Percentiles rank a stretch among this genome's conserved stretches.
Evolutionary conservation across 208 protist species (phyloP).

Genomic region (Trypanosoma avium): DNA sequence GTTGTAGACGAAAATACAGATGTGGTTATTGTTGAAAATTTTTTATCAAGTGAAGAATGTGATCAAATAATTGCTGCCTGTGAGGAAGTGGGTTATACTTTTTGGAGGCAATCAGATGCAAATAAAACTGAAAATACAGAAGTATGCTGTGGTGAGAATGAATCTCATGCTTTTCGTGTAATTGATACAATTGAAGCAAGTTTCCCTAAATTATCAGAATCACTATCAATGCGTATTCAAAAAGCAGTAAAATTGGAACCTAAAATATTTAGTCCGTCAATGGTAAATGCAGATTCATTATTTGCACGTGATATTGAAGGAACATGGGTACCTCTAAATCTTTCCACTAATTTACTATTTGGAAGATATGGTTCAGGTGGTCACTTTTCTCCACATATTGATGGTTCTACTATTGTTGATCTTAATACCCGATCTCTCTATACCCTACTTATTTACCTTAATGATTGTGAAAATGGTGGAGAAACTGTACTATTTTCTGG

Average conservation of each 20-base stretch:
- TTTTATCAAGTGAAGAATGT: slow-evolving; percentile 75
- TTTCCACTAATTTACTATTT: slow-evolving; percentile 81
- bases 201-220: slow-evolving; percentile 55
- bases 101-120: slow-evolving; percentile 65
- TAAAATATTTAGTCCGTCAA: slow-evolving; percentile 59
- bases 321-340: slow-evolving; percentile 66
- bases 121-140: background rate
- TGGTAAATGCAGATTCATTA: slow-evolving; percentile 54
- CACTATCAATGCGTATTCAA: slow-evolving; percentile 69
- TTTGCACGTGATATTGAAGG: slow-evolving; percentile 82
- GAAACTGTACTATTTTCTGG: slow-evolving; percentile 78
- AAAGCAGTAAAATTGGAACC: slow-evolving; percentile 51
- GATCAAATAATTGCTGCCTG: slow-evolving; percentile 60
- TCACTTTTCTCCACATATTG: slow-evolving; percentile 92
- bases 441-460: slow-evolving; percentile 90
- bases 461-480: slow-evolving; percentile 73
- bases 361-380: slow-evolving; percentile 79
- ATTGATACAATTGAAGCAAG: slow-evolving; percentile 88
- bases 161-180: slow-evolving; percentile 62
- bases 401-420: slow-evolving; percentile 86
- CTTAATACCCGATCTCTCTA: slow-evolving; percentile 89
- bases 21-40: slow-evolving; percentile 76
- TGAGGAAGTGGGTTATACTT: slow-evolving; percentile 80
- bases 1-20: slow-evolving; percentile 38
- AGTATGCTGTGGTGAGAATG: slow-evolving; percentile 25